These are phyloP conservation scores for Diaporthe ilicicola DNA, from an alignment of 2,329 filamentous ascomycete species.

Conservation along the genomic window DNA sequence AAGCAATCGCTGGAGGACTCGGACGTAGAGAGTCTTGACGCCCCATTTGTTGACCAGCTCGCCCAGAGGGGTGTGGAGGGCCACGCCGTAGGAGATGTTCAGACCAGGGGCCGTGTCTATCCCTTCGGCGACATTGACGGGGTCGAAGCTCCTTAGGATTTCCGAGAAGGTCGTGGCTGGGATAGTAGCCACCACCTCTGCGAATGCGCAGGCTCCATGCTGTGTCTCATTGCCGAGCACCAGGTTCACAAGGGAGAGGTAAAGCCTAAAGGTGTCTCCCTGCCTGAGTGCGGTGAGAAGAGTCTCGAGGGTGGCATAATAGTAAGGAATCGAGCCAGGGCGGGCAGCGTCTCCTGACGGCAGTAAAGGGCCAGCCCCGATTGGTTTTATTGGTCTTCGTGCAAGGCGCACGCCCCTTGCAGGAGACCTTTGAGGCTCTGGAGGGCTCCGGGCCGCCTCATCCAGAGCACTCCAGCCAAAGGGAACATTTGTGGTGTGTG, in stretches of 20 bases:
- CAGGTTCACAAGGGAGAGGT: conserved; percentile 36
- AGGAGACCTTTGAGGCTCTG: neutral
- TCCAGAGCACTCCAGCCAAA: neutral
- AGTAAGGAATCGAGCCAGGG: neutral
- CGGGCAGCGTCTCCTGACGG: neutral
- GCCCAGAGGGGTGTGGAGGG: conserved; percentile 48
- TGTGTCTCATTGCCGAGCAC: conserved; percentile 4
- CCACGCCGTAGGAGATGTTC: conserved; percentile 49
- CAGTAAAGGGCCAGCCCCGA: neutral
- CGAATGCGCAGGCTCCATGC: conserved; percentile 33
- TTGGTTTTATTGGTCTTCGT: neutral
- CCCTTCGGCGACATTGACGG: conserved; percentile 56
- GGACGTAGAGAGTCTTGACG: conserved; percentile 51
- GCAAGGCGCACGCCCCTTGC: neutral
- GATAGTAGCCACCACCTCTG: conserved; percentile 48
- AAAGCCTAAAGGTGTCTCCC: conserved; percentile 26
- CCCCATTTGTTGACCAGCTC: conserved; percentile 53
- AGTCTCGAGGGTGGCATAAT: conserved; percentile 1
- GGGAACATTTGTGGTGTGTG: neutral
- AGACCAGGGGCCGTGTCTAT: conserved; percentile 58
- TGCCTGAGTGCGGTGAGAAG: conserved; percentile 28
- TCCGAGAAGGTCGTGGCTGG: conserved; percentile 68
- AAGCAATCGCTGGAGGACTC: conserved; percentile 27
- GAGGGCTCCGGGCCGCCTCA: neutral
- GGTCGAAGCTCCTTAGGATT: conserved; percentile 69